Percentiles rank a stretch among this genome's conserved stretches.
Evolutionary conservation across 371 early-diverging fungal genomes (phyloP).

Genomic region (Lichtheimia hyalospora): DNA sequence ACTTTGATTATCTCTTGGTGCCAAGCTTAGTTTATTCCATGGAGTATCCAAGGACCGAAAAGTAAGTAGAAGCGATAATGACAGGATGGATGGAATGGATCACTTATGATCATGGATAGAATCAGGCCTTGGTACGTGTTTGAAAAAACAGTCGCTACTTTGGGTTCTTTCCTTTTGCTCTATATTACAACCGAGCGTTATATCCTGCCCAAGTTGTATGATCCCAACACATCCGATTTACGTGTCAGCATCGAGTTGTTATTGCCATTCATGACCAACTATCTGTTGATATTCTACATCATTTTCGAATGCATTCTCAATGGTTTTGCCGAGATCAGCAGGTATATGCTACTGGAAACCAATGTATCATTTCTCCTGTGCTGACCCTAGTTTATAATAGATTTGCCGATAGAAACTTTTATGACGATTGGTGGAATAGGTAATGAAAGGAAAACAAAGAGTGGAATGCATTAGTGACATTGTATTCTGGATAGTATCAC

Average conservation of each 20-base stretch:
- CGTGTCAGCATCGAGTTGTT: slow-evolving; percentile 69
- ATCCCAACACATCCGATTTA: slow-evolving; percentile 54
- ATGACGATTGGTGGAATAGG: slow-evolving; percentile 99
- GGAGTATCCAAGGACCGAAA: slow-evolving; percentile 88
- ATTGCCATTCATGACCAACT: slow-evolving; percentile 88
- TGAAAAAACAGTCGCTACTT: slow-evolving; percentile 78
- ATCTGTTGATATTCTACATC: slow-evolving; percentile 90
- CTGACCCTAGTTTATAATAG: slow-evolving; percentile 22
- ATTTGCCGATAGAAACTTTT: slow-evolving; percentile 97
- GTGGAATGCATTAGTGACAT: neutral
- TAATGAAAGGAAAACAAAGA: neutral
- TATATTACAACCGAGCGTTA: slow-evolving; percentile 87
- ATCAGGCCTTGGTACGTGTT: slow-evolving; percentile 88
- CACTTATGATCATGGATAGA: slow-evolving; percentile 23
- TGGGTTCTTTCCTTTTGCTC: slow-evolving; percentile 80
- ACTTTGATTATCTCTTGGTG: slow-evolving; percentile 83
- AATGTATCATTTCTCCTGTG: neutral
- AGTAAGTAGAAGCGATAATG: slow-evolving; percentile 32
- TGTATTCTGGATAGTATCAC: slow-evolving; percentile 48
- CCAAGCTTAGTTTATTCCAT: slow-evolving; percentile 93
- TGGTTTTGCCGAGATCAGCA: slow-evolving; percentile 93
- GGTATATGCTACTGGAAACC: slow-evolving; percentile 31
- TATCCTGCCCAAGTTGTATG: slow-evolving; percentile 78
- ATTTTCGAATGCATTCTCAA: slow-evolving; percentile 96
- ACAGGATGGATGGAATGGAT: neutral